Conservation (phyloP, 2,329 filamentous ascomycete genomes). For the Aspergillus terreus region DNA sequence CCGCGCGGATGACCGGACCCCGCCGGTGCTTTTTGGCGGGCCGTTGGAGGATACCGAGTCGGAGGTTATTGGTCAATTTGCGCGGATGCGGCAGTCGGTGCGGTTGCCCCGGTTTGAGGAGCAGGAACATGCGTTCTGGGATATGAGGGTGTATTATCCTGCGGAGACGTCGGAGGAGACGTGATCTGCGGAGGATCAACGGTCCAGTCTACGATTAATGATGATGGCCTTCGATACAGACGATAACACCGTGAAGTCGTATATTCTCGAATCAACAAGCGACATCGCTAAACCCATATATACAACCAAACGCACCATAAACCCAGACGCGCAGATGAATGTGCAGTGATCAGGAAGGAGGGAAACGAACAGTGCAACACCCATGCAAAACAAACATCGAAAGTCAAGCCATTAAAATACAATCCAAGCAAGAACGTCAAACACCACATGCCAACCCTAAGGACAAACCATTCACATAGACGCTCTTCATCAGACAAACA, state of each 20-base stretch:
- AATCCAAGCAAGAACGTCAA: slow-evolving; percentile 8
- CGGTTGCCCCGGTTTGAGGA: slow-evolving; percentile 27
- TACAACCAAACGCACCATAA: slow-evolving; percentile 3
- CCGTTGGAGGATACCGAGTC: slow-evolving; percentile 33
- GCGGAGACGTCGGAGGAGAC: slow-evolving; percentile 3
- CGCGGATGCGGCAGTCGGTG: slow-evolving; percentile 19
- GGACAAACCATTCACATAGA: slow-evolving; percentile 4
- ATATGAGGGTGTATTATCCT: slow-evolving; percentile 31
- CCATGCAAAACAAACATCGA: background rate
- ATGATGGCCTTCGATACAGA: background rate
- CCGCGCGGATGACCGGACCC: slow-evolving; percentile 29
- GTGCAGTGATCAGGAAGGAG: background rate
- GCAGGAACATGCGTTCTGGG: slow-evolving; percentile 37
- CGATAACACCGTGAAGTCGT: background rate
- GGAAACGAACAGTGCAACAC: background rate
- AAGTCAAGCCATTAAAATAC: slow-evolving; percentile 11
- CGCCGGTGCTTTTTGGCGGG: slow-evolving; percentile 57
- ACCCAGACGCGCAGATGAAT: background rate
- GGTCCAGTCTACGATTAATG: background rate
- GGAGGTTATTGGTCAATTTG: slow-evolving; percentile 18
- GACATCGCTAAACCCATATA: slow-evolving; percentile 4
- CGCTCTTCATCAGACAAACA: slow-evolving; percentile 10
- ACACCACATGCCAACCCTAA: slow-evolving; percentile 6
- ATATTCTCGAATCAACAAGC: background rate
- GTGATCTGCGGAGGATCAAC: background rate